Evolutionary conservation across 2,329 filamentous ascomycete species (phyloP).

Genomic region (Penicillium sp.): DNA sequence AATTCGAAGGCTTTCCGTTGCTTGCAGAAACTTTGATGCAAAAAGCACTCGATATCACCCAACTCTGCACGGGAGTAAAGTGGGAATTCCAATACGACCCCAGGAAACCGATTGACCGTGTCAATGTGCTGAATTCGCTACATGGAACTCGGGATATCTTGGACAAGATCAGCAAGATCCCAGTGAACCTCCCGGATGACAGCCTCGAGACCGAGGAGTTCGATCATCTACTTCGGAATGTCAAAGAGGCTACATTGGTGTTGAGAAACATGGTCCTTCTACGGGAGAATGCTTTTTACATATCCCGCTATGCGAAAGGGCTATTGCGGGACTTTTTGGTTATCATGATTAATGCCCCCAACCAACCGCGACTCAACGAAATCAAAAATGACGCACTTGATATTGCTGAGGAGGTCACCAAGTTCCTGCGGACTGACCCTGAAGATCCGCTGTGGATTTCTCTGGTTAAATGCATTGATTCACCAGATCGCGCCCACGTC

Average conservation of each 20-base stretch:
- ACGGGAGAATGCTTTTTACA: slow-evolving; percentile 78
- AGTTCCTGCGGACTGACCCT: slow-evolving; percentile 67
- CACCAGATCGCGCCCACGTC: slow-evolving; percentile 75
- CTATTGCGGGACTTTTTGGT: slow-evolving; percentile 77
- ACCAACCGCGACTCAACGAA: slow-evolving; percentile 67
- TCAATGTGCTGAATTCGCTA: slow-evolving; percentile 61
- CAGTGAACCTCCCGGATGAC: slow-evolving; percentile 58
- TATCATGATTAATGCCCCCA: slow-evolving; percentile 74
- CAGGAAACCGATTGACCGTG: slow-evolving; percentile 49
- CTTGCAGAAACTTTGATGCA: slow-evolving; percentile 84
- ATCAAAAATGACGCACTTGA: slow-evolving; percentile 88
- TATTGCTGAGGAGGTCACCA: slow-evolving; percentile 84
- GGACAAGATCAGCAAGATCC: slow-evolving; percentile 64
- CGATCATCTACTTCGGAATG: slow-evolving; percentile 65
- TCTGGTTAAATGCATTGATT: slow-evolving; percentile 56
- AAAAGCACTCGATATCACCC: slow-evolving; percentile 74
- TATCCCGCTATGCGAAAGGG: slow-evolving; percentile 62
- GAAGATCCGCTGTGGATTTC: slow-evolving; percentile 76
- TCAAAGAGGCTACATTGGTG: slow-evolving; percentile 83
- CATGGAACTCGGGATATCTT: slow-evolving; percentile 68
- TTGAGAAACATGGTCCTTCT: slow-evolving; percentile 95
- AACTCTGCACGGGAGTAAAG: slow-evolving; percentile 73
- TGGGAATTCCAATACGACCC: slow-evolving; percentile 74
- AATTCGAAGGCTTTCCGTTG: slow-evolving; percentile 85
- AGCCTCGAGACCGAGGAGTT: slow-evolving; percentile 68